A percentile compares a stretch with the other conserved stretches of the same genome.
These are phyloP conservation scores for Cubamyces lactineus DNA, from an alignment of 768 basidiomycete species.

Conservation along the genomic window DNA sequence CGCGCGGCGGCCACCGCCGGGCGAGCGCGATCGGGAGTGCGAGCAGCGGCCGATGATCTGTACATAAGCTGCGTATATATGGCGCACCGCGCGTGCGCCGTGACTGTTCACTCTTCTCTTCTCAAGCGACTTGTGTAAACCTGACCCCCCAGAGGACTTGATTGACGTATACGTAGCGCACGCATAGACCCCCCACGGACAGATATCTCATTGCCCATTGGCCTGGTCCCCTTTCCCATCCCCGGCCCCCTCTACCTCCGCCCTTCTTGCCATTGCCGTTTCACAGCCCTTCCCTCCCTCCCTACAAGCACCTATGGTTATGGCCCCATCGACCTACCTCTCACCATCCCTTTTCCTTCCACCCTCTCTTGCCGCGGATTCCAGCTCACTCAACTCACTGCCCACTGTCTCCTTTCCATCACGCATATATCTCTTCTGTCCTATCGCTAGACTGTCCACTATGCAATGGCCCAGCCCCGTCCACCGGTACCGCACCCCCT, in stretches of 20 bases:
- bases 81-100: neutral
- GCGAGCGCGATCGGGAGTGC: neutral
- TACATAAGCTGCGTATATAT: constrained; percentile 14
- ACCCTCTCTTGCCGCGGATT: neutral
- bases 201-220: constrained; percentile 8
- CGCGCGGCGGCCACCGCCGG: constrained; percentile 3
- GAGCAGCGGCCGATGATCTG: constrained; percentile 28
- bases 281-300: neutral
- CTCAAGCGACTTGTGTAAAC: neutral
- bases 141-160: constrained; percentile 8
- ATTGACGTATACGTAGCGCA: constrained; percentile 20
- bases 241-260: no score
- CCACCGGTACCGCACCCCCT: neutral
- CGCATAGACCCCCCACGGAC: constrained; percentile 23
- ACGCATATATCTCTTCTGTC: constrained; percentile 1
- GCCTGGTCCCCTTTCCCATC: no score
- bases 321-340: neutral
- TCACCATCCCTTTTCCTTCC: constrained; percentile 8
- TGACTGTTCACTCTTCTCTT: neutral
- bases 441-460: constrained; percentile 6
- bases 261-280: neutral
- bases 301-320: neutral
- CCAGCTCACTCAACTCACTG: neutral
- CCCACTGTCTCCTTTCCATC: neutral
- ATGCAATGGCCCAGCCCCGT: neutral